Evolutionary conservation across 768 basidiomycete species (phyloP).

Genomic region (Lactarius quietus): DNA sequence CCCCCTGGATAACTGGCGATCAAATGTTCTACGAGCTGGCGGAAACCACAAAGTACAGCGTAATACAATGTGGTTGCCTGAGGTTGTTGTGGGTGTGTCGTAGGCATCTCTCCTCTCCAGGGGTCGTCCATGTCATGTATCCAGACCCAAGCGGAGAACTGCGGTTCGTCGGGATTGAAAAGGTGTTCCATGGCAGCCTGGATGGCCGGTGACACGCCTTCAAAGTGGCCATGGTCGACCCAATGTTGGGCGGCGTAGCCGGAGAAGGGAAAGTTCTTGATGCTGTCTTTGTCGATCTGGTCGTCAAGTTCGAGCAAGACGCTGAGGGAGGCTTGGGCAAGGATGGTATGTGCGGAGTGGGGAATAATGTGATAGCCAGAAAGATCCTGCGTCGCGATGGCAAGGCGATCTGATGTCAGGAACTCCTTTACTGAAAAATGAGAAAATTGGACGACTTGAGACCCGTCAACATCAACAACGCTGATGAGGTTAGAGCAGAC

Average conservation of each 20-base stretch:
- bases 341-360: not conserved
- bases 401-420: conserved; percentile 1
- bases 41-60: not conserved
- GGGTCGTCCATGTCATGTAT: not conserved
- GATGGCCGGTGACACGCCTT: not conserved
- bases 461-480: not conserved
- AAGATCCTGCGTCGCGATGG: not conserved
- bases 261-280: not conserved
- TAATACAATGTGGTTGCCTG: conserved; percentile 1
- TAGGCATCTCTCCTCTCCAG: not conserved
- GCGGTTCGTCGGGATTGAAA: not conserved
- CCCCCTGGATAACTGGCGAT: not conserved
- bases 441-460: conserved; percentile 3
- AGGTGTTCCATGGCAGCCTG: conserved; percentile 1
- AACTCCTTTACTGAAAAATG: conserved; percentile 18
- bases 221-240: not conserved
- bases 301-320: not conserved
- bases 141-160: conserved; percentile 5
- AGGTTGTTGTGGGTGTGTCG: not conserved
- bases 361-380: conserved; percentile 1
- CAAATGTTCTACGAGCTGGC: not conserved
- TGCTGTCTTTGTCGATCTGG: not conserved
- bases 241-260: conserved; percentile 5
- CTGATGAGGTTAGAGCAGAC: conserved; percentile 3
- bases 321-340: not conserved